Conservation (phyloP, 2,329 filamentous ascomycete species). For the Blastomyces parvus region DNA sequence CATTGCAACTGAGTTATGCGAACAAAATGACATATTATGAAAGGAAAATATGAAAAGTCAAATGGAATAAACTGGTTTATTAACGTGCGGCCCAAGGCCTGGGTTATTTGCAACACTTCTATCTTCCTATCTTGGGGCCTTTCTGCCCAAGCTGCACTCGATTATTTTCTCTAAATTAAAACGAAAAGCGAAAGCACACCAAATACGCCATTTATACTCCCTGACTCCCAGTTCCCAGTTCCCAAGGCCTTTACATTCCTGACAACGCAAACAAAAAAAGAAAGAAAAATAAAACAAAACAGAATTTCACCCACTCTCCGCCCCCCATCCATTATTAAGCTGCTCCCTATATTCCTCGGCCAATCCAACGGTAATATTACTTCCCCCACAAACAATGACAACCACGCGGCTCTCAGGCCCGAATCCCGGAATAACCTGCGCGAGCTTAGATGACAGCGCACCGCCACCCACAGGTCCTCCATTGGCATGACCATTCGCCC, state of each 20-base stretch:
- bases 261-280: background rate
- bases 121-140: background rate
- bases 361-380: conserved; percentile 54
- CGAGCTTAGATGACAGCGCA: conserved; percentile 40
- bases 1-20: background rate
- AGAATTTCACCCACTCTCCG: background rate
- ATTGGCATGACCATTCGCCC: conserved; percentile 12
- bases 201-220: background rate
- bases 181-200: background rate
- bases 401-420: conserved; percentile 64
- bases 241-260: background rate
- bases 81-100: background rate
- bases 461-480: background rate
- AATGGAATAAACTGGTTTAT: background rate
- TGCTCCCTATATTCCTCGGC: conserved; percentile 49
- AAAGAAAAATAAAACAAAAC: background rate
- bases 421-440: conserved; percentile 53
- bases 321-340: conserved; percentile 33
- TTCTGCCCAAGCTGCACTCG: background rate
- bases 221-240: background rate
- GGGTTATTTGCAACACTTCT: background rate
- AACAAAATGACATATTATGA: background rate
- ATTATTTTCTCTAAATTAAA: background rate
- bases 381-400: conserved; percentile 74
- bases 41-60: background rate